Evolutionary conservation across 2,329 filamentous ascomycete genomes (phyloP), one percentile per base, ranked within the genome.

Genomic region (Aaosphaeria pasadenensis): DNA sequence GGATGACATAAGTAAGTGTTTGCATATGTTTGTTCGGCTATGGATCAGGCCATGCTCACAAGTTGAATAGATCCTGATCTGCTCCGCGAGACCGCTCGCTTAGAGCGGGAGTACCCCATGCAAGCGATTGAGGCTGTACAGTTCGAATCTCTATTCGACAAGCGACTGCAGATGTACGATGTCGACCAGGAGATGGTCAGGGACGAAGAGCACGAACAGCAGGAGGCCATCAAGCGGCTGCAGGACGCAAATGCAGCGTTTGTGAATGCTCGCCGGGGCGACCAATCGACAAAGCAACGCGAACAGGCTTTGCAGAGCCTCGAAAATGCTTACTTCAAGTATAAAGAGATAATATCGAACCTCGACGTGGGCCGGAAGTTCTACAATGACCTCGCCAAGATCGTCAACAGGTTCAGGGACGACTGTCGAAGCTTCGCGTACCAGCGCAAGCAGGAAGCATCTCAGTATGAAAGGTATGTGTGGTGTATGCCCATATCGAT

Each of bases 301-400:
- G 92, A 97, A 67, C 82, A 87, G 57, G 91, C 90, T 0, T 73
- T 99, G 43, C 94, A 99, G 70, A 84, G 82, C 52, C 77, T 99
- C 7, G 92, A 97, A 69, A 91, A 88, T 54, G 92, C 90, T 1
- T 97, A 95, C 67, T 85, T 91, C 70, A 95, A 92, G 72, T 97
- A 97, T 76, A 96, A 96, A 72, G 92, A 99, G 68, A 89, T 97
- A 48, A 84, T 96, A 48, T 89, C 83, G 55, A 96, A 97, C 64
- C 79, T 96, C 3, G 92, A 97, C 56, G 89, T 88, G 0, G 94
- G 90, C 1, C 80, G 92, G 45, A 96, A 94, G 67, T 99, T 99
- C 67, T 99, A 97, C 75, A 99, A 99, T 58, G 91, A 97, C 63
- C 79, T 99, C 4, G 89, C 88, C 42, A 89, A 87, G 70, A 91